Percentiles rank a stretch among this genome's conserved stretches.
phyloP scores from a whole-genome alignment of 176 grass and related monocot genomes.

The Triticum monococcum region DNA sequence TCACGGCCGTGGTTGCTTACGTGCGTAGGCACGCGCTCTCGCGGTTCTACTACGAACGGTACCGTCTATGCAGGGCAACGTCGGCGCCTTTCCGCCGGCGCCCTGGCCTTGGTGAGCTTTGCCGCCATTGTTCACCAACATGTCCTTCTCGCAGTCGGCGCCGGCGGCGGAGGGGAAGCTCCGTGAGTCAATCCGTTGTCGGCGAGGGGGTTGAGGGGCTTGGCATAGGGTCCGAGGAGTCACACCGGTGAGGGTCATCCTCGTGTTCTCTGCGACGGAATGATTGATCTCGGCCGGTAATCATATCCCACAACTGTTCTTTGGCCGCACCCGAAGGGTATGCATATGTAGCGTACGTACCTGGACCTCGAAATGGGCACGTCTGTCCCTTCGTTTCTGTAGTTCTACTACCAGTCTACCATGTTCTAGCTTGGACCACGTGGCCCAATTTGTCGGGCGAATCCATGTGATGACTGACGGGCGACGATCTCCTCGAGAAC shows the following conservation, averaged over 20 bases:
- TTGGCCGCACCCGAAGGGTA: not conserved
- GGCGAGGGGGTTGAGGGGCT: not conserved
- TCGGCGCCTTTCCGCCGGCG: not conserved
- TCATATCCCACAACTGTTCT: not conserved
- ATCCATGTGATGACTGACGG: constrained; percentile 25
- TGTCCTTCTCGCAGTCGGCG: not conserved
- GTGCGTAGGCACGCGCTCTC: not conserved
- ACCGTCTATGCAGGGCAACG: not conserved
- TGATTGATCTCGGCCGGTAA: not conserved
- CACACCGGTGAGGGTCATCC: not conserved
- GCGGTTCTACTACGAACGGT: not conserved
- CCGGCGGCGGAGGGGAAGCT: not conserved
- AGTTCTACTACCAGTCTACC: not conserved
- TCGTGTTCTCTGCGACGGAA: not conserved
- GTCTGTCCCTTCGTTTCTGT: not conserved
- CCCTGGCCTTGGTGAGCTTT: not conserved
- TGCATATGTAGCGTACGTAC: not conserved
- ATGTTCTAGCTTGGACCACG: not conserved
- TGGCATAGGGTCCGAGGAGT: no score
- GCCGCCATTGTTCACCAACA: not conserved
- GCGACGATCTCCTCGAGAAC: constrained; percentile 33
- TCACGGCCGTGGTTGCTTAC: not conserved
- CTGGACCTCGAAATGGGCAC: not conserved
- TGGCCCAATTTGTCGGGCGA: not conserved
- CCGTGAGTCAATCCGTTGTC: no score